Percentiles rank a stretch among this genome's conserved stretches.
Conservation (phyloP, 169 alveolate species). For the Fabrea salina region DNA sequence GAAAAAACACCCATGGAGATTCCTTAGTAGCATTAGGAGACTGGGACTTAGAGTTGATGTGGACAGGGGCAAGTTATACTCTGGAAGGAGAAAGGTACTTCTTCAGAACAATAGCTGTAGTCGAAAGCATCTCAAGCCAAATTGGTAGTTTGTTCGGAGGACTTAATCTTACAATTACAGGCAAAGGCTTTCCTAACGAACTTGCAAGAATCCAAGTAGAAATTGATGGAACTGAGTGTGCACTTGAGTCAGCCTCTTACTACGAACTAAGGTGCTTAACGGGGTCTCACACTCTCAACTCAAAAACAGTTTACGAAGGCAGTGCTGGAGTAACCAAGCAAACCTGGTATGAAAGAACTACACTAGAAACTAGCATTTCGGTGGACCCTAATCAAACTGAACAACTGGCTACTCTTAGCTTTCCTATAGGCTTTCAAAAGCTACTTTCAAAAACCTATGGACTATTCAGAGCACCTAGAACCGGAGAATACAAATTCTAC, state of each 20-base stretch:
- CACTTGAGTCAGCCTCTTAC: not conserved
- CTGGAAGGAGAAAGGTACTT: not conserved
- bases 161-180: not conserved
- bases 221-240: not conserved
- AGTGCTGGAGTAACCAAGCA: not conserved
- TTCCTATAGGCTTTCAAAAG: no score
- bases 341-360: not conserved
- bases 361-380: not conserved
- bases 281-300: not conserved
- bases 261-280: slow-evolving; percentile 1
- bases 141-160: slow-evolving; percentile 18
- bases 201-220: not conserved
- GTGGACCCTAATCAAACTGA: not conserved
- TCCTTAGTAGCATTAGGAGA: not conserved
- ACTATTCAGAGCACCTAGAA: slow-evolving; percentile 13
- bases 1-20: slow-evolving; percentile 12
- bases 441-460: slow-evolving; percentile 14
- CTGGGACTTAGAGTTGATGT: not conserved
- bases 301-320: not conserved
- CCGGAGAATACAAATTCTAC: slow-evolving; percentile 1
- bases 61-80: not conserved
- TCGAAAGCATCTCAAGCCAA: not conserved
- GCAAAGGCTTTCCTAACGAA: slow-evolving; percentile 18
- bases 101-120: slow-evolving; percentile 16
- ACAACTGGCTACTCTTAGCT: no score